Conservation (phyloP, 2,329 filamentous ascomycete genomes). For the Lecanicillium sp. region DNA sequence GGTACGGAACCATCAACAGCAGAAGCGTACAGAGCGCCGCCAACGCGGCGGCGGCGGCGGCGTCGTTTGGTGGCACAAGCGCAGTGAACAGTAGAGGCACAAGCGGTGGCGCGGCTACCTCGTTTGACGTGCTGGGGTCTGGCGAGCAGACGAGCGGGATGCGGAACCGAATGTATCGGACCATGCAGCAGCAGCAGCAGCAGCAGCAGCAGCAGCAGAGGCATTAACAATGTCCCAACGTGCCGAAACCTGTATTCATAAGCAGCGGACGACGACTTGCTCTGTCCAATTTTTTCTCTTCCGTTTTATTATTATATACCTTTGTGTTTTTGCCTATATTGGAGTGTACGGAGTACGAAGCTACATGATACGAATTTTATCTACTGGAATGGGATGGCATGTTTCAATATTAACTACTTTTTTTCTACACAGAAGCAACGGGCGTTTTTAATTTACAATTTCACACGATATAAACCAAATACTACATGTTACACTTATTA, state of each 20-base stretch:
- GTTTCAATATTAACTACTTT: too few species aligned
- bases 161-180: constrained; percentile 8
- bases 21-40: constrained; percentile 2
- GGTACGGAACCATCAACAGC: constrained; percentile 3
- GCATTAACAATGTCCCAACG: constrained; percentile 5
- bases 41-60: neutral
- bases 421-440: too few species aligned
- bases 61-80: too few species aligned
- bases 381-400: too few species aligned
- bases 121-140: constrained; percentile 3
- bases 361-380: too few species aligned
- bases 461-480: too few species aligned
- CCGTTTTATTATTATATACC: too few species aligned
- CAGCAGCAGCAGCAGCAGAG: constrained; percentile 6
- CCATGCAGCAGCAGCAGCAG: constrained; percentile 7
- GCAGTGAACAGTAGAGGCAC: too few species aligned
- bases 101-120: constrained; percentile 4
- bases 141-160: constrained; percentile 5
- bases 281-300: neutral
- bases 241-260: neutral
- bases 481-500: too few species aligned
- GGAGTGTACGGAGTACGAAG: too few species aligned
- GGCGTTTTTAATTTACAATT: too few species aligned
- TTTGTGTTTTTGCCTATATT: neutral
- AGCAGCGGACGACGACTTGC: neutral